phyloP scores from a whole-genome alignment of 1,284 basidiomycete species.

The Kwoniella shivajii region DNA sequence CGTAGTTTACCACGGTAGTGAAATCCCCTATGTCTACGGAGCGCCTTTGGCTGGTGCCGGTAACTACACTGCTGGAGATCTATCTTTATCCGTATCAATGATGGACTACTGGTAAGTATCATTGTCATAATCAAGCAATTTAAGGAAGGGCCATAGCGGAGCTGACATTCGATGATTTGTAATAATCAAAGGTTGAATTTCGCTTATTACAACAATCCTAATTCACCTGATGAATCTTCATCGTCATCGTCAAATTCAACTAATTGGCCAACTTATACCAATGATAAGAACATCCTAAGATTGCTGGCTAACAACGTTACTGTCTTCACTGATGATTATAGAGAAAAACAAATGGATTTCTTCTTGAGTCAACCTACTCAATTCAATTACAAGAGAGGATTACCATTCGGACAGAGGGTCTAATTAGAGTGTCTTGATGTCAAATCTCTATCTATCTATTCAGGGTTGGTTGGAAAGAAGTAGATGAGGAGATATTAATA shows the following conservation, averaged over 20 bases:
- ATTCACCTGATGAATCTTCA: constrained; percentile 23
- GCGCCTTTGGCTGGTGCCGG: constrained; percentile 8
- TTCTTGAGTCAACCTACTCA: constrained; percentile 30
- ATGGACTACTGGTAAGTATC: constrained; percentile 45
- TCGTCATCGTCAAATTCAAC: constrained; percentile 20
- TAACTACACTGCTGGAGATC: constrained; percentile 31
- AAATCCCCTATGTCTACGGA: constrained; percentile 37
- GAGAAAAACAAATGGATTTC: constrained; percentile 39
- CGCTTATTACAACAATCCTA: constrained; percentile 45
- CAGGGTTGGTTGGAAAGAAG: neutral
- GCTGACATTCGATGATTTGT: too few relatives aligned
- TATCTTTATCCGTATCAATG: constrained; percentile 27
- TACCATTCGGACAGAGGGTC: neutral
- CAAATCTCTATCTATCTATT: too few relatives aligned
- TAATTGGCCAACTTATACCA: constrained; percentile 39
- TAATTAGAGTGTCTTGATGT: neutral
- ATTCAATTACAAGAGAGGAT: constrained; percentile 25
- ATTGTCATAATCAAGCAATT: neutral
- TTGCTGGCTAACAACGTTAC: constrained; percentile 32
- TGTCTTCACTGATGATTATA: constrained; percentile 43
- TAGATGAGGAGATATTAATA: neutral
- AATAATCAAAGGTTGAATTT: constrained; percentile 50
- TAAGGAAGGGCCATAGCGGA: too few relatives aligned
- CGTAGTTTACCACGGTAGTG: constrained; percentile 33
- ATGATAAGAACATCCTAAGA: constrained; percentile 34